Evolutionary conservation across 2,329 filamentous ascomycete genomes (phyloP), one percentile per base, ranked within the genome.

Genomic region (Sporothrix euskadiensis): DNA sequence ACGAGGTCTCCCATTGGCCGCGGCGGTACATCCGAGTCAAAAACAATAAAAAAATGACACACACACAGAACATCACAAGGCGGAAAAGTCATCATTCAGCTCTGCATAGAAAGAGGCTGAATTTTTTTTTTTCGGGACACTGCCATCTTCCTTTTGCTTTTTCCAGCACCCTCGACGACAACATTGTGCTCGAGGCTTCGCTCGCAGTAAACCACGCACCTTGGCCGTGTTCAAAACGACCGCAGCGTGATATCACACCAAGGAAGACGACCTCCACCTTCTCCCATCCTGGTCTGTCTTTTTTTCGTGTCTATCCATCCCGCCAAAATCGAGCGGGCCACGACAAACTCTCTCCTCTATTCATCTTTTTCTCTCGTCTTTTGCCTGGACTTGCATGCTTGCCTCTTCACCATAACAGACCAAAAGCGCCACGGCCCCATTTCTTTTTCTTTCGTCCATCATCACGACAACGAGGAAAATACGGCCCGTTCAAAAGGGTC

Each of bases 191-290:
- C 26, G 2, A 47, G 39, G 8, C 14, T 19, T 14, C 30, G 3
- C 22, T 66, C 16, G 19, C 35, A 57, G 49, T 30, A 30, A 41
- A 6, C 47, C 52, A 41, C 49, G 49, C 32, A 39, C 32, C 22
- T 35, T n/a, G 14, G 10, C 22, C 30, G 35, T 59, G 44, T 16
- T 22, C 9, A 56, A 19, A 14, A 19, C 14, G 44, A 30, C 61
- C 44, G 26, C 44, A 68, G 65, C 30, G 65, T 68, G 65, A 68
- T 68, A 68, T 68, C 65, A 68, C 65, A n/a, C 63, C 66, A 56
- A 56, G 47, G 30, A 39, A 54, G 47, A n/a, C 68, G 26, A 35
- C 68, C 68, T 57, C 52, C 68, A 56, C 66, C 26, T 16, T 69
- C 30, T n/a, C 32, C 49, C 52, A 39, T 70, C 52, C 52, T 70